Percentiles rank a stretch among this genome's conserved stretches.
Conservation (phyloP, 768 basidiomycete genomes). For the Dioszegia aurantiaca region DNA sequence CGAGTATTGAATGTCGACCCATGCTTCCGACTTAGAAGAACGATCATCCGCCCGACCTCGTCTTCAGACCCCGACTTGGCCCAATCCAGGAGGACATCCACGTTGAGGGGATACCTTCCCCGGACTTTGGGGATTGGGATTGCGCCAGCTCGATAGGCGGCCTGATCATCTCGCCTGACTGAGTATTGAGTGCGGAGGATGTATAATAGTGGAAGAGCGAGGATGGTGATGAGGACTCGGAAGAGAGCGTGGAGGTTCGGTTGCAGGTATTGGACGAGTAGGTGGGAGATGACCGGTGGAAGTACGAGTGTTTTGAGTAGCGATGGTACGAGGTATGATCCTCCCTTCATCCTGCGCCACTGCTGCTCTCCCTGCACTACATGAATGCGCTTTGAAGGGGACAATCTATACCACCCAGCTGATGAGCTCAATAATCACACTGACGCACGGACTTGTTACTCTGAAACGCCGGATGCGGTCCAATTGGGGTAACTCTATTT, state of each 20-base stretch:
- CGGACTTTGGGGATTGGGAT: slow-evolving; percentile 28
- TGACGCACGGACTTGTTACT: no score
- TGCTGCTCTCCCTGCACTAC: no score
- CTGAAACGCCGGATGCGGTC: no score
- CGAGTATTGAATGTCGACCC: slow-evolving; percentile 45
- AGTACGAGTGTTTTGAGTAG: slow-evolving; percentile 28
- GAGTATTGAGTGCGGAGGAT: slow-evolving; percentile 19
- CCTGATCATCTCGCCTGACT: neutral
- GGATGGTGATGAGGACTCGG: slow-evolving; percentile 15
- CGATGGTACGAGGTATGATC: slow-evolving; percentile 24
- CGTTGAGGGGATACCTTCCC: slow-evolving; percentile 41
- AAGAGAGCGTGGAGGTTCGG: neutral
- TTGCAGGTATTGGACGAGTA: slow-evolving; percentile 12
- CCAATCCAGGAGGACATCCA: slow-evolving; percentile 45
- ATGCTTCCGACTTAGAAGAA: slow-evolving; percentile 28
- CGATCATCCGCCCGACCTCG: slow-evolving; percentile 47
- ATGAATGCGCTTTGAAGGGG: neutral
- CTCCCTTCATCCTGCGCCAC: slow-evolving; percentile 25
- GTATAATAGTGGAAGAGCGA: slow-evolving; percentile 26
- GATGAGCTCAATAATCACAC: no score
- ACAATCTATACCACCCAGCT: no score
- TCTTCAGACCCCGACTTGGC: slow-evolving; percentile 38
- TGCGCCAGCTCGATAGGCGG: slow-evolving; percentile 23
- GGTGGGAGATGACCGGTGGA: slow-evolving; percentile 11
- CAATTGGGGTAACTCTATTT: no score